Evolutionary conservation across 179 eudicot genomes (phyloP).

Genomic region (Camellia oleifera): DNA sequence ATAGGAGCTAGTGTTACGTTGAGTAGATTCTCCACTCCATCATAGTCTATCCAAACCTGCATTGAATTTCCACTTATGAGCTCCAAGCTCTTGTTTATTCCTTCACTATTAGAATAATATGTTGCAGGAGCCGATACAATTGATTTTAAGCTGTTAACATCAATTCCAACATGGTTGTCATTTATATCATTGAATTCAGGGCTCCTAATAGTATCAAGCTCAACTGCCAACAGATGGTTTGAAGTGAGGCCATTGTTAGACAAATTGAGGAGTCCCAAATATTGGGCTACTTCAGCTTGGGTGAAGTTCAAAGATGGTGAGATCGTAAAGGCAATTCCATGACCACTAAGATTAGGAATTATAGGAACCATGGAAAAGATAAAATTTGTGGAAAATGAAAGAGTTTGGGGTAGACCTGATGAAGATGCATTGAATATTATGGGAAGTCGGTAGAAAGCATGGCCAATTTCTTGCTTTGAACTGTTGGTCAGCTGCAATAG

Average conservation of each 20-base stretch:
- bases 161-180: slow-evolving; percentile 43
- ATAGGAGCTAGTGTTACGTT: slow-evolving; percentile 8
- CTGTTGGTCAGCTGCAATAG: slow-evolving; percentile 32
- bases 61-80: background rate
- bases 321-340: slow-evolving; percentile 35
- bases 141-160: slow-evolving; percentile 4
- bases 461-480: slow-evolving; percentile 17
- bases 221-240: slow-evolving; percentile 34
- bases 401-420: background rate
- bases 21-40: background rate
- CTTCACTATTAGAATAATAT: background rate
- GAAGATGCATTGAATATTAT: background rate
- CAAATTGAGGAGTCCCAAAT: slow-evolving; percentile 32
- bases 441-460: slow-evolving; percentile 14
- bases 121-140: background rate
- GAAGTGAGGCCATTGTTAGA: slow-evolving; percentile 17
- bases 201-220: slow-evolving; percentile 28
- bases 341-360: slow-evolving; percentile 11
- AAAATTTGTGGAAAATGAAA: slow-evolving; percentile 38
- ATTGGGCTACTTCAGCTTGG: slow-evolving; percentile 10
- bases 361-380: slow-evolving; percentile 34
- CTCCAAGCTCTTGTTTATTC: background rate
- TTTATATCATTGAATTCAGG: slow-evolving; percentile 16
- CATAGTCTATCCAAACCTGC: slow-evolving; percentile 4
- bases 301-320: slow-evolving; percentile 23